phyloP scores from a whole-genome alignment of 2,329 filamentous ascomycete species.

The Epichloe baconii region DNA sequence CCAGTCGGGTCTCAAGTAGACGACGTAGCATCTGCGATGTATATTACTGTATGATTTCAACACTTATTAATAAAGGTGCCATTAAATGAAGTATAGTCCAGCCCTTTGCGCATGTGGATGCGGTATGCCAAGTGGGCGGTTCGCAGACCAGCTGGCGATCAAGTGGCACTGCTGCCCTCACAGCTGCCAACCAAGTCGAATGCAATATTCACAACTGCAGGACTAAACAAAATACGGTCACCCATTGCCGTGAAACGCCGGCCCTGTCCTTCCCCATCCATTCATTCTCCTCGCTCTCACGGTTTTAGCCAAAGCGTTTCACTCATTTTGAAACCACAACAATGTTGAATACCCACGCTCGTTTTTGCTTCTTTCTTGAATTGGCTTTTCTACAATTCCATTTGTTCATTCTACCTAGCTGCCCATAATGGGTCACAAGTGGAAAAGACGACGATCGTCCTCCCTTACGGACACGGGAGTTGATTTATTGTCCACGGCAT shows the following conservation, averaged over 20 bases:
- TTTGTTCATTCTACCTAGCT: neutral
- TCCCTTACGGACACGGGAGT: conserved; percentile 7
- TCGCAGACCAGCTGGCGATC: neutral
- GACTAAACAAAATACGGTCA: neutral
- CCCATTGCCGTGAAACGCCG: neutral
- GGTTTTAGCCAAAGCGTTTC: neutral
- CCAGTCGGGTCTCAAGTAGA: neutral
- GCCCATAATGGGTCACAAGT: conserved; percentile 10
- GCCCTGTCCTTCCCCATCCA: neutral
- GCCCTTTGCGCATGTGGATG: neutral
- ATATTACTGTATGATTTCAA: conserved; percentile 24
- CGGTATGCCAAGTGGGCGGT: neutral
- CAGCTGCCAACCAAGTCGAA: neutral
- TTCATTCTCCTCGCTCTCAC: neutral
- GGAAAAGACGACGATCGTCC: neutral
- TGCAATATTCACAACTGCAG: neutral
- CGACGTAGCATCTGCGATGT: conserved; percentile 18
- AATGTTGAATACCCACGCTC: neutral
- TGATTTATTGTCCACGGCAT: conserved; percentile 15
- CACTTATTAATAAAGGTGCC: conserved; percentile 2
- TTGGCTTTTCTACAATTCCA: neutral
- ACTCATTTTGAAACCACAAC: neutral
- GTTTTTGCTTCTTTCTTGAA: neutral
- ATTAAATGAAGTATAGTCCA: neutral
- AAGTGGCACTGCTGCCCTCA: neutral